Base-by-base conservation (phyloP, 441 rosid genomes). In the Aquilaria agallochum region DNA sequence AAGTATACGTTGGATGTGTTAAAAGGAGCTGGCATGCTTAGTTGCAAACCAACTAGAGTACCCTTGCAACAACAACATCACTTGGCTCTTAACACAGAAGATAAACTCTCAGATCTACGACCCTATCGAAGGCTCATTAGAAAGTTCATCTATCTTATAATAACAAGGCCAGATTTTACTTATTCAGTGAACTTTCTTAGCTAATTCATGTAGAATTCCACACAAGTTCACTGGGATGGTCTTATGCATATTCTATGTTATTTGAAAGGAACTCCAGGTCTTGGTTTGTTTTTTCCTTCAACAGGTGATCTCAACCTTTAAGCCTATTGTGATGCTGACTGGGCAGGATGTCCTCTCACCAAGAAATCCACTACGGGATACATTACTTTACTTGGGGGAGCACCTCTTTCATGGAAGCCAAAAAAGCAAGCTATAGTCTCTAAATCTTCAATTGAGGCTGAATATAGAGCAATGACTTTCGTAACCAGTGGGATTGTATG, bases 261-360 rank as follows among this genome's bases (percentile, higher is more conserved):
- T 10, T 7, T 31, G 0, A 63, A 55, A 11, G 5, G 5, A 0
- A 4, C 60, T 1, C 48, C 7, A 2, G 9, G 32, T 0, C 46
- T 42, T 30, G 67, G 36, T 0, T 2, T 55, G 3, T 45, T 63
- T 0, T 47, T 40, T 1, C 34, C 67, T 13, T 12, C 53, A 4
- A 3, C 5, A 6, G 0, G 7, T 5, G 47, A 53, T 5, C 62
- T 59, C 5, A 15, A 14, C 2, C 34, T 60, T 1, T 5, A 1
- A 30, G 47, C 27, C 2, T 65, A 56, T 50, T 56, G 27, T 36
- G 63, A 58, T 56, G 6, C 9, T 3, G 56, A 65, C 40, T 57
- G 50, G 44, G 62, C 62, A 2, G 5, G 10, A 9, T 56, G 31
- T 34, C 50, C 40, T 1, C 14, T 2, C 1, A 20, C 54, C 3